phyloP scores from a whole-genome alignment of 106 monocot genomes.

The Alisma plantagoaquatica region DNA sequence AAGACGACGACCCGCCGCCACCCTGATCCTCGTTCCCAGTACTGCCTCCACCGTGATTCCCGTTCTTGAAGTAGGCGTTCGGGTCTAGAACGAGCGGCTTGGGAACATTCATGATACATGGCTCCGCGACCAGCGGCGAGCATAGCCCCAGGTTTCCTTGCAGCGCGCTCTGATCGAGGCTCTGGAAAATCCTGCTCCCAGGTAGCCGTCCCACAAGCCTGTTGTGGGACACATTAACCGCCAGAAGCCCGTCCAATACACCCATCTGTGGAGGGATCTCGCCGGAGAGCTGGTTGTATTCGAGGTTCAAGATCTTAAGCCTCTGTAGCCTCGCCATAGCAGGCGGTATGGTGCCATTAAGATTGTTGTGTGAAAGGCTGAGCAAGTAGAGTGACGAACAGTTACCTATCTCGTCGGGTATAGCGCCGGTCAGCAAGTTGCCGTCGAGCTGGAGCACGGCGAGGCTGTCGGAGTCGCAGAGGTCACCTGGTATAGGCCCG shows the following conservation, averaged over 20 bases:
- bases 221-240: slow-evolving; percentile 86
- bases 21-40: too few species aligned
- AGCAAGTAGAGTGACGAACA: not conserved
- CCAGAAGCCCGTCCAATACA: slow-evolving; percentile 35
- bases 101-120: slow-evolving; percentile 58
- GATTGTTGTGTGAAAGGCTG: slow-evolving; percentile 49
- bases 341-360: slow-evolving; percentile 44
- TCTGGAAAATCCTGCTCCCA: slow-evolving; percentile 45
- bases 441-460: not conserved
- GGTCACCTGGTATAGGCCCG: not conserved
- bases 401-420: not conserved
- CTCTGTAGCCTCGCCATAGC: slow-evolving; percentile 38
- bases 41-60: too few species aligned
- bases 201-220: slow-evolving; percentile 74
- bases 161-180: slow-evolving; percentile 40
- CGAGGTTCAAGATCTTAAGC: slow-evolving; percentile 79
- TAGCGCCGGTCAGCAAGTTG: not conserved
- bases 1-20: too few species aligned
- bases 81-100: slow-evolving; percentile 76
- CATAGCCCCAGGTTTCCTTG: slow-evolving; percentile 66
- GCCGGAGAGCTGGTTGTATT: slow-evolving; percentile 66
- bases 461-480: not conserved
- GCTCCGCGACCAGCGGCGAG: slow-evolving; percentile 44
- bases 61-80: slow-evolving; percentile 31
- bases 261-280: slow-evolving; percentile 80